These are phyloP conservation scores for Fusarium sp. DNA, from an alignment of 2,329 filamentous ascomycete species.

Conservation along the genomic window DNA sequence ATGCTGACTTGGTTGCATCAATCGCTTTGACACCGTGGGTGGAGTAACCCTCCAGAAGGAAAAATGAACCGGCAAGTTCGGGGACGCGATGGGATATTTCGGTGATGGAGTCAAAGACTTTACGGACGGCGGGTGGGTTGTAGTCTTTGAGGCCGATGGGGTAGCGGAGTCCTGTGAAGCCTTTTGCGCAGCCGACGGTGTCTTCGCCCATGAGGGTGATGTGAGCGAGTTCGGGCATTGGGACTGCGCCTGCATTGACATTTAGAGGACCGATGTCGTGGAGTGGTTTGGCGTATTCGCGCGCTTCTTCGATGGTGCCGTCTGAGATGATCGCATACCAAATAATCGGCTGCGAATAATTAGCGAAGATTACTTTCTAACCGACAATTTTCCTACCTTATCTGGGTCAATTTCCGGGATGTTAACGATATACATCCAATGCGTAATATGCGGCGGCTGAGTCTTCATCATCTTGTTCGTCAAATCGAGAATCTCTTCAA, in stretches of 20 bases:
- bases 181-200: slow-evolving; percentile 56
- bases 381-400: neutral
- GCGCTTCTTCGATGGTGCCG: slow-evolving; percentile 52
- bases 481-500: slow-evolving; percentile 31
- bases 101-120: slow-evolving; percentile 50
- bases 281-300: slow-evolving; percentile 56
- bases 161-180: slow-evolving; percentile 55
- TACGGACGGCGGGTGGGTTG: slow-evolving; percentile 44
- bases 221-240: slow-evolving; percentile 57
- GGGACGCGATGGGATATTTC: slow-evolving; percentile 29
- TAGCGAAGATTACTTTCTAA: neutral
- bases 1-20: slow-evolving; percentile 18
- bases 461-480: slow-evolving; percentile 33
- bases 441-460: slow-evolving; percentile 21
- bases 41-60: slow-evolving; percentile 67
- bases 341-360: slow-evolving; percentile 51
- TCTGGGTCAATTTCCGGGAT: slow-evolving; percentile 29
- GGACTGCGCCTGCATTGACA: slow-evolving; percentile 46
- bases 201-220: slow-evolving; percentile 55
- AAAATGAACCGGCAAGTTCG: slow-evolving; percentile 50
- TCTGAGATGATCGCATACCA: slow-evolving; percentile 56
- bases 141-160: slow-evolving; percentile 58
- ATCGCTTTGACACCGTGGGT: slow-evolving; percentile 21
- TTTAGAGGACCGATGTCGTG: slow-evolving; percentile 54
- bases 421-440: slow-evolving; percentile 39